A percentile compares a stretch with the other conserved stretches of the same genome.
These are phyloP conservation scores for Xylariales sp. DNA, from an alignment of 2,329 filamentous ascomycete genomes.

Conservation along the genomic window DNA sequence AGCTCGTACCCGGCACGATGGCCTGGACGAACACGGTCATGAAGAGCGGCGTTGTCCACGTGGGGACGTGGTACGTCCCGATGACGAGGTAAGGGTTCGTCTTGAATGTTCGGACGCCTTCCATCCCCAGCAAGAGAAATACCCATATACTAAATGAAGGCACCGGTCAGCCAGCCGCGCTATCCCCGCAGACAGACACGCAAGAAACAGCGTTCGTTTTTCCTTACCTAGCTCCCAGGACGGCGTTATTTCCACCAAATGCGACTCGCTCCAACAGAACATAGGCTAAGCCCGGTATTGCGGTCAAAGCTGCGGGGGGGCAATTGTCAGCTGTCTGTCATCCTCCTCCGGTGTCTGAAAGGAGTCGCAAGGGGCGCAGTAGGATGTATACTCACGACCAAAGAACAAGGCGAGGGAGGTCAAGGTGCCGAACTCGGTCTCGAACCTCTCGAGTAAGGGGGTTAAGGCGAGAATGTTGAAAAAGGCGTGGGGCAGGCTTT, in stretches of 20 bases:
- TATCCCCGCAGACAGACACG: not conserved
- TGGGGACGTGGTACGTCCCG: constrained; percentile 77
- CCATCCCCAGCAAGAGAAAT: constrained; percentile 85
- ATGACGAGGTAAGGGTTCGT: constrained; percentile 81
- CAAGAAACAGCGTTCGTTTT: not conserved
- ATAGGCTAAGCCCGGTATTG: constrained; percentile 85
- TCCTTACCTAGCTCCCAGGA: constrained; percentile 84
- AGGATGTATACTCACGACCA: constrained; percentile 74
- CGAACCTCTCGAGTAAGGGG: constrained; percentile 93
- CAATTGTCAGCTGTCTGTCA: constrained; percentile 39
- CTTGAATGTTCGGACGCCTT: constrained; percentile 86
- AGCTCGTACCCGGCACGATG: constrained; percentile 82
- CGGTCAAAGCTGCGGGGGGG: constrained; percentile 72
- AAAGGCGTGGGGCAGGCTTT: constrained; percentile 81
- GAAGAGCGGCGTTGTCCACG: constrained; percentile 89
- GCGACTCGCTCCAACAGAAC: constrained; percentile 80
- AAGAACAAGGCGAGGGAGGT: constrained; percentile 89
- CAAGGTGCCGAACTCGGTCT: constrained; percentile 90
- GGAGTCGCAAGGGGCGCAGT: not conserved
- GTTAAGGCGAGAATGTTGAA: constrained; percentile 83
- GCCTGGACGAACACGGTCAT: constrained; percentile 79
- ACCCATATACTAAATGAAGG: constrained; percentile 79
- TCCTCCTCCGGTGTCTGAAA: not conserved
- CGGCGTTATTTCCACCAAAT: constrained; percentile 75
- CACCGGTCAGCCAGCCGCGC: constrained; percentile 43